Conservation (phyloP, 2,329 filamentous ascomycete genomes). For the Aureobasidium lini region DNA sequence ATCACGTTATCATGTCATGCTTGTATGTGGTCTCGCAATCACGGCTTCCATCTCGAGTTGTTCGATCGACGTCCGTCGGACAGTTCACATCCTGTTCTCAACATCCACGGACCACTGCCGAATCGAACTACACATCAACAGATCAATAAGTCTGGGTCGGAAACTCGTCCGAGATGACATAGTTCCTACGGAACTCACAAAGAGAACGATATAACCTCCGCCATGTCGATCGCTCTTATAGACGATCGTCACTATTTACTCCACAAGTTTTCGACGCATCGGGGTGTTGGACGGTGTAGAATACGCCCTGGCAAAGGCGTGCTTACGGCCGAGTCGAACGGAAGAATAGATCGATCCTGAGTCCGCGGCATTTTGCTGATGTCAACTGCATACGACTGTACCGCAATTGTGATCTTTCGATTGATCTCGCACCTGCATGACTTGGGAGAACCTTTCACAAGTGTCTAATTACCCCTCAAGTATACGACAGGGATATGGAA, state of each 20-base stretch:
- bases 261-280: background rate
- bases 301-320: no score
- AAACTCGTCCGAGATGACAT: background rate
- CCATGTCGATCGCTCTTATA: background rate
- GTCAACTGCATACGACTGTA: background rate
- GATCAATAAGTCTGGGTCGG: background rate
- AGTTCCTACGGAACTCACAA: background rate
- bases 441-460: background rate
- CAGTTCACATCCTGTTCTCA: no score
- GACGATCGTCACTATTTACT: background rate
- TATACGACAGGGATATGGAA: background rate
- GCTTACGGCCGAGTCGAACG: background rate
- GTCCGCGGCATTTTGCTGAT: background rate
- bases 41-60: no score
- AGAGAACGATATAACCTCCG: background rate
- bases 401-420: background rate
- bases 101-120: background rate
- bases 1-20: no score
- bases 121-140: background rate
- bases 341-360: background rate
- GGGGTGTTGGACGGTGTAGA: background rate
- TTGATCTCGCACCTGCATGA: background rate
- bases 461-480: background rate
- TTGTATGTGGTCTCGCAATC: no score
- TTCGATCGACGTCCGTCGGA: no score